phyloP scores from a whole-genome alignment of 208 protist species.

The Leishmania guyanensis region DNA sequence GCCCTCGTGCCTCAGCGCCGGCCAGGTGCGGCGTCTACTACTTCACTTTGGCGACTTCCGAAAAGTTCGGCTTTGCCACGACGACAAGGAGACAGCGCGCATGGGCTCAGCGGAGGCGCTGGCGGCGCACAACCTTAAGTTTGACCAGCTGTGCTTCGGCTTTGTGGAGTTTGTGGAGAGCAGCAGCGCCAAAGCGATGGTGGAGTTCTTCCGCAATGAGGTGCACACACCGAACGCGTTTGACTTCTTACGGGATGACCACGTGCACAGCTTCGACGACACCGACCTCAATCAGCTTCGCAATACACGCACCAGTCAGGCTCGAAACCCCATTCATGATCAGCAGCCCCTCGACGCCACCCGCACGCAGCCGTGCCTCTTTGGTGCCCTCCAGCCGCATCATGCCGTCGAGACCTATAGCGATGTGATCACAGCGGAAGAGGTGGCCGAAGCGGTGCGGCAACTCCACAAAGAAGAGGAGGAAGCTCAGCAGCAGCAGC shows the following conservation, averaged over 20 bases:
- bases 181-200: conserved; percentile 64
- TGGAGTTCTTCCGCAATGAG: conserved; percentile 86
- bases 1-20: conserved; percentile 56
- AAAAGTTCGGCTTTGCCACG: conserved; percentile 81
- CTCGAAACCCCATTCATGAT: conserved; percentile 79
- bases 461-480: background rate
- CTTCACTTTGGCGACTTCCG: conserved; percentile 82
- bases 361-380: conserved; percentile 17
- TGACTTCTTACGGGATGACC: conserved; percentile 43
- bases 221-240: conserved; percentile 49
- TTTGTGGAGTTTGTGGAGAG: conserved; percentile 80
- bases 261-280: conserved; percentile 22
- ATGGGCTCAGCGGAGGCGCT: conserved; percentile 26
- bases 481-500: conserved; percentile 12
- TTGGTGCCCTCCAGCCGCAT: conserved; percentile 11
- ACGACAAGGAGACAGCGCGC: conserved; percentile 64
- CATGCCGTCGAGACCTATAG: conserved; percentile 23
- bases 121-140: conserved; percentile 27
- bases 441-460: conserved; percentile 18
- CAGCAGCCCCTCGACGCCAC: conserved; percentile 64
- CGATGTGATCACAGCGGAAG: conserved; percentile 15
- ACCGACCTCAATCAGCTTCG: conserved; percentile 47
- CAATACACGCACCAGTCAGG: conserved; percentile 60
- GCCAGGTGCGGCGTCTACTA: conserved; percentile 73
- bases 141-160: conserved; percentile 60